Evolutionary conservation across 1,284 basidiomycete genomes (phyloP).

Genomic region (Apiotrichum veenhuisii): DNA sequence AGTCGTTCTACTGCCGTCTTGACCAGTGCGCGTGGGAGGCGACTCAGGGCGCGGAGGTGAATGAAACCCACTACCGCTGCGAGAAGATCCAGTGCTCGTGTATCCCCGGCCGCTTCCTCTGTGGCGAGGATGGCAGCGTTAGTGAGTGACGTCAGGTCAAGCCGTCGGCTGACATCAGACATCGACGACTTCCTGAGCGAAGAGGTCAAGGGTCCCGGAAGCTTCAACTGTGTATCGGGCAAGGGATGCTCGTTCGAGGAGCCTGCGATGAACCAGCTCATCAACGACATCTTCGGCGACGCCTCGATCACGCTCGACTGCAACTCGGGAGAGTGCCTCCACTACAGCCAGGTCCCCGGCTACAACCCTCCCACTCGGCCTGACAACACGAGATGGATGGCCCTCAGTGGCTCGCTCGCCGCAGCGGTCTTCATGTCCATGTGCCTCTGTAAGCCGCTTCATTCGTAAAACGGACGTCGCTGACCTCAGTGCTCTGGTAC

Average conservation of each 20-base stretch:
- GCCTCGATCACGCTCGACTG: conserved; percentile 82
- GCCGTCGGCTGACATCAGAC: conserved; percentile 55
- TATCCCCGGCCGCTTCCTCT: conserved; percentile 87
- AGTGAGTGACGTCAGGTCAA: conserved; percentile 55
- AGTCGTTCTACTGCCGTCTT: conserved; percentile 93
- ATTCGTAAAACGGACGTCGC: not conserved
- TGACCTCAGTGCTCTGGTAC: conserved; percentile 73
- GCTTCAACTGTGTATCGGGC: conserved; percentile 75
- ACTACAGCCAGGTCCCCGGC: conserved; percentile 89
- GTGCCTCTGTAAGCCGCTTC: conserved; percentile 44
- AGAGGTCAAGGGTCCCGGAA: conserved; percentile 85
- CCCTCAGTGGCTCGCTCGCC: conserved; percentile 74
- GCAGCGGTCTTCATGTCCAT: conserved; percentile 57
- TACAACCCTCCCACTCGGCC: conserved; percentile 76
- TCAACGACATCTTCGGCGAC: conserved; percentile 91
- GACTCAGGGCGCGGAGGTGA: conserved; percentile 54
- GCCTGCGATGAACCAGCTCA: conserved; percentile 91
- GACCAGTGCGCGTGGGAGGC: conserved; percentile 52
- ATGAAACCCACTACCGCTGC: conserved; percentile 73
- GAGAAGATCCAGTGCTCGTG: conserved; percentile 83
- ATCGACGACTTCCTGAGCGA: conserved; percentile 89
- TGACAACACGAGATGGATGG: conserved; percentile 75
- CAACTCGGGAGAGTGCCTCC: conserved; percentile 86
- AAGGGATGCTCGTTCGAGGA: conserved; percentile 82
- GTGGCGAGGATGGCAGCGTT: conserved; percentile 91